Conservation (phyloP, 1,284 basidiomycete species). For the Hemileia vastatrix region DNA sequence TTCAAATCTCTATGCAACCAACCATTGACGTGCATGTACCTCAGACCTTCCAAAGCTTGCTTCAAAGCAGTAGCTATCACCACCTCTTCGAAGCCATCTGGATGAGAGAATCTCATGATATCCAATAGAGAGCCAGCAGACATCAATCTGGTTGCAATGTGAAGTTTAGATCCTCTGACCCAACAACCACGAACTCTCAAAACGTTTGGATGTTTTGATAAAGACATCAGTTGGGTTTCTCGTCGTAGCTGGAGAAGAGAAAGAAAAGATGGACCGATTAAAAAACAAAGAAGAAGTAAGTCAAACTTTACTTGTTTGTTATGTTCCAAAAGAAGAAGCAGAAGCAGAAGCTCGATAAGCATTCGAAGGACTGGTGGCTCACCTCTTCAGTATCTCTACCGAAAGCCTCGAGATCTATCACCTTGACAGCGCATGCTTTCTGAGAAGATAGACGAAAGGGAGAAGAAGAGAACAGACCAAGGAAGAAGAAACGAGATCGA, state of each 20-base stretch:
- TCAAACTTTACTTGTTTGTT: constrained; percentile 2
- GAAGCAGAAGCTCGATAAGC: not conserved
- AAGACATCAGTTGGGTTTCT: constrained; percentile 81
- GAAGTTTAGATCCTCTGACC: constrained; percentile 69
- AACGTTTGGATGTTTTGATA: constrained; percentile 86
- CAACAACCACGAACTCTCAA: constrained; percentile 78
- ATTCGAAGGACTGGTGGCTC: not conserved
- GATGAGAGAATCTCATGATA: constrained; percentile 71
- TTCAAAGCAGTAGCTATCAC: constrained; percentile 70
- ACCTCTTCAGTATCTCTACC: constrained; percentile 36
- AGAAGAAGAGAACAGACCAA: constrained; percentile 4
- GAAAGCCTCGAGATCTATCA: constrained; percentile 70
- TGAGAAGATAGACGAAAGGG: not conserved
- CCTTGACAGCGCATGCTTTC: constrained; percentile 67
- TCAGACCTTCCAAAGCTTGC: constrained; percentile 70
- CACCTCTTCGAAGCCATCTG: constrained; percentile 75
- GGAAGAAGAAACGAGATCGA: constrained; percentile 42
- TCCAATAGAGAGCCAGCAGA: constrained; percentile 74
- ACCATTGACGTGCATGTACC: constrained; percentile 78
- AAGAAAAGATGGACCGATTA: constrained; percentile 50
- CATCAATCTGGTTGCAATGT: constrained; percentile 81
- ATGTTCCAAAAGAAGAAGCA: not conserved
- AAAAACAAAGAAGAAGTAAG: too few species aligned
- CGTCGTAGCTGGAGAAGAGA: constrained; percentile 62
- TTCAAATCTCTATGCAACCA: constrained; percentile 84